Evolutionary conservation across 73 alveolate species (phyloP), one percentile per base, ranked within the genome.

Genomic region (Blepharisma stoltei): DNA sequence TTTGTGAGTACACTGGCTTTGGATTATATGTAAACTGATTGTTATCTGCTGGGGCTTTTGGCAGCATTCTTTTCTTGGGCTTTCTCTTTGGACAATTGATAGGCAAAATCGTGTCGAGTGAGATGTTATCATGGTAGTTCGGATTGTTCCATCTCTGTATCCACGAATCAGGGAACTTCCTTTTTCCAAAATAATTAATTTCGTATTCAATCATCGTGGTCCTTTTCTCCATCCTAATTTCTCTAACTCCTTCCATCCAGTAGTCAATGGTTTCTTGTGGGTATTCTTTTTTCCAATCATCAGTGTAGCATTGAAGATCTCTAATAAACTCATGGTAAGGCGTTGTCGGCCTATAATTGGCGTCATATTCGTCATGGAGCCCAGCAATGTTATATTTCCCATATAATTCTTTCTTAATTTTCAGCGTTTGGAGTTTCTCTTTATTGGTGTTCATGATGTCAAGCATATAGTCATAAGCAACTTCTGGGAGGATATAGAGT

Each of bases 311-410:
- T 52, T 76, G 52, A 32, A 85, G 78, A 43, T 83, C 54, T 4
- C 48, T 27, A 8, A 60, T 23, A 27, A 11, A 60, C 14, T 18
- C 48, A 60, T 9, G 78, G 55, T 49, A 78, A 85, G 81, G 87
- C 83, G 38, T 52, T 71, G 55, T 82, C 69, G 50, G 95, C 88
- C 50, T 77, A 53, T 9, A 85, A 88, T 70, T 79, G 18, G 32
- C 91, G 3, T 82, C 84, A 20, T 83, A 85, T 37, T 84, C 91
- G 45, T 83, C 91, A 55, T 66, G 82, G 38, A 69, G 45, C 68
- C 95, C 95, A 50, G 89, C 52, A 52, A 79, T 76, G 70, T 83
- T 89, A 25, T 18, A 54, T 68, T 84, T 78, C 6, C 95, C 95
- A 65, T 79, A 88, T 20, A 47, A 41, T 47, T 65, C 65, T 79